Base-by-base conservation (phyloP, 164 flowering plant genomes). In the Tinospora cordifolia region DNA sequence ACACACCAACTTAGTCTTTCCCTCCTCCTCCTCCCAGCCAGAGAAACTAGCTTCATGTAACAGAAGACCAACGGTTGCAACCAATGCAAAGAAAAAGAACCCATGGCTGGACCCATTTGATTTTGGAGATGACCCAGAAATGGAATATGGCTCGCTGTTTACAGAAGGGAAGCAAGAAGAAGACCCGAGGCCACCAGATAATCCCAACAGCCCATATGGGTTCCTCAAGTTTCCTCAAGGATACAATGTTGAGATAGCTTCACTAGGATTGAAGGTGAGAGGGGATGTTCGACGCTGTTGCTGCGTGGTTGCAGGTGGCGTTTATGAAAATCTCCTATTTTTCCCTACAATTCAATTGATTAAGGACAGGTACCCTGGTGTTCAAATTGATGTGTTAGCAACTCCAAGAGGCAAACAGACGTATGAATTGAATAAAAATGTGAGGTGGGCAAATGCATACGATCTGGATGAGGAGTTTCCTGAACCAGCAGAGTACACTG, bases 341-440 rank as follows among this genome's bases (percentile, higher is more conserved):
- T 93, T 93, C 25, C 97, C 97, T 14, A 80, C 84, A 8, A 90
- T 90, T 72, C 95, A 93, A 81, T 60, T 93, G 85, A 78, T 93
- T 51, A 90, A 88, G 75, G 92, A 89, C 57, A 80, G 96, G 80
- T 93, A 90, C 71, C 98, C 98, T 25, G 98, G 98, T 12, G 97
- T 93, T 68, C 91, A 81, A 76, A 71, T 89, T 15, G 98, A 93
- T 76, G 78, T 93, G 7, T 19, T 92, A 39, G 75, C 96, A 6
- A 70, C 87, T 0, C 74, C 79, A 0, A 85, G 97, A 66, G 97
- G 97, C 67, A 90, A 90, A 74, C 97, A 90, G 80, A 76, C 82
- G 6, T 90, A 82, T 75, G 98, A 90, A 80, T 24, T 93, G 78
- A 93, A 93, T 73, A 93, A 93, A 79, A 93, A 93, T 79, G 96